These are phyloP conservation scores for Lophium mytilinum DNA, from an alignment of 495 filamentous ascomycete species.

Conservation along the genomic window DNA sequence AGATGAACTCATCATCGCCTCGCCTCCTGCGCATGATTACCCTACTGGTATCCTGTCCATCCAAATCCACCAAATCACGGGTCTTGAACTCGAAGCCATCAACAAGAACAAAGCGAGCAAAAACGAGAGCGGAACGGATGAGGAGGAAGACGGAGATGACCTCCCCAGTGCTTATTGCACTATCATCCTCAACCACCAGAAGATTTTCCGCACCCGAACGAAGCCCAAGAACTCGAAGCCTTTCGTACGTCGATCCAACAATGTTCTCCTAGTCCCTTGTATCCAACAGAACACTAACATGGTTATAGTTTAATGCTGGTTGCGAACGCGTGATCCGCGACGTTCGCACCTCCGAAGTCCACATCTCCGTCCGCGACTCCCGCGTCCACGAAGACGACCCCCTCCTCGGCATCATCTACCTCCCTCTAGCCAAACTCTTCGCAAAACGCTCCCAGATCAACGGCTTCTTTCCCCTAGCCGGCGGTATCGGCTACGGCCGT, in stretches of 20 bases:
- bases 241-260: slow-evolving; percentile 34
- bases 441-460: slow-evolving; percentile 50
- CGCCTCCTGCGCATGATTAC: slow-evolving; percentile 48
- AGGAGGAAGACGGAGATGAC: slow-evolving; percentile 51
- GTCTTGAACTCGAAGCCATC: slow-evolving; percentile 50
- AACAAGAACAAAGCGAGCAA: slow-evolving; percentile 41
- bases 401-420: slow-evolving; percentile 57
- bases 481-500: slow-evolving; percentile 62
- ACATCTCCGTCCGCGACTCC: slow-evolving; percentile 56
- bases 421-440: slow-evolving; percentile 52
- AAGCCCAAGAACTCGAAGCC: slow-evolving; percentile 71
- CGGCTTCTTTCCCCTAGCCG: slow-evolving; percentile 49
- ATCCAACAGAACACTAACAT: background rate
- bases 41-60: slow-evolving; percentile 58
- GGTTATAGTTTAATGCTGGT: slow-evolving; percentile 57
- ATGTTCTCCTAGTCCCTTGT: background rate
- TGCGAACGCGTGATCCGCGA: slow-evolving; percentile 63
- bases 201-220: slow-evolving; percentile 60
- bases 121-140: slow-evolving; percentile 42
- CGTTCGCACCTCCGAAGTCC: slow-evolving; percentile 55
- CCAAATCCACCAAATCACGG: slow-evolving; percentile 66
- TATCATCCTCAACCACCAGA: slow-evolving; percentile 61
- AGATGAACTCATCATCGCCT: slow-evolving; percentile 47
- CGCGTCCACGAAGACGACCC: slow-evolving; percentile 58
- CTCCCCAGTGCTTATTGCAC: slow-evolving; percentile 61